phyloP scores from a whole-genome alignment of 345 rosid species.

The Acer campestre region DNA sequence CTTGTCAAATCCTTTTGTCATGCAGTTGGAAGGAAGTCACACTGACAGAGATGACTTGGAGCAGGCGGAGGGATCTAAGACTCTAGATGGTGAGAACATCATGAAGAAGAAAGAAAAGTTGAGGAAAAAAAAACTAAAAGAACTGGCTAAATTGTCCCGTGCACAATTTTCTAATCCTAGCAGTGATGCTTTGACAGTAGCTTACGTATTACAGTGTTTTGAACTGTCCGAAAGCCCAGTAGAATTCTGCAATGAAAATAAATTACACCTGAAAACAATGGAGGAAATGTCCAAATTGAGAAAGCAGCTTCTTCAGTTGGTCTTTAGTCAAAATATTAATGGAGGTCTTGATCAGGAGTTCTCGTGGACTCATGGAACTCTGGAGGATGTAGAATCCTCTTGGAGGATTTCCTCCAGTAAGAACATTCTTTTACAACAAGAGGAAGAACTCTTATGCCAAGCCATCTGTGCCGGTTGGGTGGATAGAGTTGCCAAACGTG shows the following conservation, averaged over 20 bases:
- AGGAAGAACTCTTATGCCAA: constrained; percentile 73
- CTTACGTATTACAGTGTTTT: constrained; percentile 69
- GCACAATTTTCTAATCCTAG: constrained; percentile 72
- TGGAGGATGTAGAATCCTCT: constrained; percentile 62
- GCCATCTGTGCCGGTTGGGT: constrained; percentile 94
- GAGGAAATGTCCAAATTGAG: constrained; percentile 90
- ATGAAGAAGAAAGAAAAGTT: constrained; percentile 51
- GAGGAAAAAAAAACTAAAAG: constrained; percentile 60
- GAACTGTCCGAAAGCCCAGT: constrained; percentile 49
- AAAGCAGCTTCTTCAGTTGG: constrained; percentile 75
- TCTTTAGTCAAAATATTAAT: constrained; percentile 48
- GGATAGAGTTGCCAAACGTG: constrained; percentile 77
- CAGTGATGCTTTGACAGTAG: constrained; percentile 80
- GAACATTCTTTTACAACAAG: constrained; percentile 53
- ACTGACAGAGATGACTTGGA: constrained; percentile 31
- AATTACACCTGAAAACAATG: constrained; percentile 77
- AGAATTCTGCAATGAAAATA: constrained; percentile 61
- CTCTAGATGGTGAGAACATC: constrained; percentile 21
- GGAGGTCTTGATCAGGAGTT: constrained; percentile 42
- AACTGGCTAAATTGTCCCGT: constrained; percentile 51
- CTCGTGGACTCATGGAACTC: constrained; percentile 75
- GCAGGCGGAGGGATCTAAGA: constrained; percentile 23
- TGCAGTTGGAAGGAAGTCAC: constrained; percentile 51
- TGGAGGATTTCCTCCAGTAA: constrained; percentile 60
- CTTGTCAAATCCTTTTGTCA: constrained; percentile 70